Conservation (phyloP, 495 filamentous ascomycete genomes). For the Neurospora tetrasperma region DNA sequence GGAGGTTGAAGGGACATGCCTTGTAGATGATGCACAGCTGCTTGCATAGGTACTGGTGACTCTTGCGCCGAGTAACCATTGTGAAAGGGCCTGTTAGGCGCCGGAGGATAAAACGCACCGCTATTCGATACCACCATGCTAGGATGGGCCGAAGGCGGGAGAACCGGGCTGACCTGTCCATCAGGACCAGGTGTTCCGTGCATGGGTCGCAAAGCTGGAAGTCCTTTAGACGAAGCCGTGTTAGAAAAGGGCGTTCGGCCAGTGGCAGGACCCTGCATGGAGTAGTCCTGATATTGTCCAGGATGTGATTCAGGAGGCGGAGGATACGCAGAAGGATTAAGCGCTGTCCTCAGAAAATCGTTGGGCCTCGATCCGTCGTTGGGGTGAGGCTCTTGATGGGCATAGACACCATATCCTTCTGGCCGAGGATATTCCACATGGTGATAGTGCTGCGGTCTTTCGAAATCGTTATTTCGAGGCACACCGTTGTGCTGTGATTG, state of each 20-base stretch:
- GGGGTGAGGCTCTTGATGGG: background rate
- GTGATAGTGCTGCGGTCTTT: background rate
- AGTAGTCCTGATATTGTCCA: background rate
- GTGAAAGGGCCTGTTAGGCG: conserved; percentile 30
- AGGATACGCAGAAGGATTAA: conserved; percentile 23
- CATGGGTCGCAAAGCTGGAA: conserved; percentile 35
- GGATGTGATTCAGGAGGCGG: background rate
- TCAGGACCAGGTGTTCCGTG: conserved; percentile 17
- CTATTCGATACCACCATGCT: conserved; percentile 29
- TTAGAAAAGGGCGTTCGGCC: conserved; percentile 20
- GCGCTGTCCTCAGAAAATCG: conserved; percentile 32
- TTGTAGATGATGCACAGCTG: conserved; percentile 10
- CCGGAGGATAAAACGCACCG: conserved; percentile 27
- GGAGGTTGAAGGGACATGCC: conserved; percentile 4
- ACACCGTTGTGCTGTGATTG: background rate
- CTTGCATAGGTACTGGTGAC: background rate
- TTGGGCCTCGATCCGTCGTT: conserved; percentile 12
- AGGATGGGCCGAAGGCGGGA: conserved; percentile 7
- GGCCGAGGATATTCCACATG: conserved; percentile 8
- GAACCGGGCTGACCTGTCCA: conserved; percentile 14
- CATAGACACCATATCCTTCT: background rate
- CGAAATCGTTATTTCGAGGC: background rate
- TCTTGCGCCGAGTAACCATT: conserved; percentile 29
- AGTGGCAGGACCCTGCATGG: background rate
- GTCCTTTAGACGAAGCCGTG: conserved; percentile 13